Evolutionary conservation across 2,329 filamentous ascomycete genomes (phyloP).

Genomic region (Alternaria triticimaculans): DNA sequence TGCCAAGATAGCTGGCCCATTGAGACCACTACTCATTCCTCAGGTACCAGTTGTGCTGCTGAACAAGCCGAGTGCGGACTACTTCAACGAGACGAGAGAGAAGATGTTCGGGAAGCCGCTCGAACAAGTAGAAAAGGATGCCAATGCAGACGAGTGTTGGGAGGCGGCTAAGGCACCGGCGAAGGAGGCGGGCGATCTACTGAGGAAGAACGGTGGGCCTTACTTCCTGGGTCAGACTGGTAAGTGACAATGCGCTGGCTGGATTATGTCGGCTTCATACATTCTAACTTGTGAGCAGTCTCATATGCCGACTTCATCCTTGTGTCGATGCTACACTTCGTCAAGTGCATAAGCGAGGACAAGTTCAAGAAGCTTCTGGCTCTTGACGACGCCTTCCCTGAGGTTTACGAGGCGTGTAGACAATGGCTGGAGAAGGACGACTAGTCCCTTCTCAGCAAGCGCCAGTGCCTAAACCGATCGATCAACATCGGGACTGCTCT

Average conservation of each 20-base stretch:
- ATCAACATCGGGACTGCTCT: not conserved
- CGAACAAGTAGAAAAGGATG: constrained; percentile 55
- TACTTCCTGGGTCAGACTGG: constrained; percentile 66
- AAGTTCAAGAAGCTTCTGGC: constrained; percentile 50
- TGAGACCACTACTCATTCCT: constrained; percentile 46
- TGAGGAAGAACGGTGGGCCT: constrained; percentile 65
- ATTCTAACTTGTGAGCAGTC: constrained; percentile 25
- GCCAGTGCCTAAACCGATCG: not conserved
- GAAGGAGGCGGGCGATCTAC: constrained; percentile 49
- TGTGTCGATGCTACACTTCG: constrained; percentile 57
- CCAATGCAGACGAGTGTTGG: constrained; percentile 61
- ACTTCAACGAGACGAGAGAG: constrained; percentile 63
- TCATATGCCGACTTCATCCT: constrained; percentile 60
- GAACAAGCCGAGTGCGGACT: constrained; percentile 57
- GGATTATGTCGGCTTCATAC: not conserved
- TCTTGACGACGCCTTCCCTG: constrained; percentile 47
- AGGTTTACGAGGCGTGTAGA: constrained; percentile 49
- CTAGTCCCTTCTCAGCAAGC: constrained; percentile 9
- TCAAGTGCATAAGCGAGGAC: constrained; percentile 45
- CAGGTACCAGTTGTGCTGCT: constrained; percentile 60
- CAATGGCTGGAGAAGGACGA: constrained; percentile 51
- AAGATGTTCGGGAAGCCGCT: constrained; percentile 60
- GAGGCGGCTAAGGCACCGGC: constrained; percentile 50
- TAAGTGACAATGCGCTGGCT: constrained; percentile 37
- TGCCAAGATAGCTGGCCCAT: constrained; percentile 20